Percentiles rank a stretch among this genome's conserved stretches.
These are phyloP conservation scores for Santalum album DNA, from an alignment of 164 flowering plant species.

Conservation along the genomic window DNA sequence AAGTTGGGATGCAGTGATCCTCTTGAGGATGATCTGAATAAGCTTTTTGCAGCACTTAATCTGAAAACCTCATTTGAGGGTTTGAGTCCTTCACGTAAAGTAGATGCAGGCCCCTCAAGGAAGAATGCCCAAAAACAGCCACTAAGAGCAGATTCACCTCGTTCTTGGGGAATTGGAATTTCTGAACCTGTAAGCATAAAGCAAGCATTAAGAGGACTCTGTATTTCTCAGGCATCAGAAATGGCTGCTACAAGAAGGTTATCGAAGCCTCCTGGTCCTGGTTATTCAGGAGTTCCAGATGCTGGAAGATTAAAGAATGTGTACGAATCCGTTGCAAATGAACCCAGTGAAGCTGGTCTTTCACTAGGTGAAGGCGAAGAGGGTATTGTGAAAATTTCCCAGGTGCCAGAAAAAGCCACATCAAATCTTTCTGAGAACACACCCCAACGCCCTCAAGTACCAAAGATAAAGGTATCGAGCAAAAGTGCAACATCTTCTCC, in stretches of 20 bases:
- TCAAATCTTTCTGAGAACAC: conserved; percentile 11
- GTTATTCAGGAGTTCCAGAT: conserved; percentile 31
- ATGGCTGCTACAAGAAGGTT: conserved; percentile 60
- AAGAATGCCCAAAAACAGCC: conserved; percentile 43
- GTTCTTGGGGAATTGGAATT: conserved; percentile 39
- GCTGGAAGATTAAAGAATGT: conserved; percentile 37
- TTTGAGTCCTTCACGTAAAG: conserved; percentile 15
- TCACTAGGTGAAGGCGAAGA: conserved; percentile 17
- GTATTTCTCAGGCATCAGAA: conserved; percentile 70
- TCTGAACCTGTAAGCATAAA: conserved; percentile 48
- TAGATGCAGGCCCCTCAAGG: conserved; percentile 14
- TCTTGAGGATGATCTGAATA: conserved; percentile 52
- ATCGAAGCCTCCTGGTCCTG: conserved; percentile 25
- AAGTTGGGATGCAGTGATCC: conserved; percentile 19
- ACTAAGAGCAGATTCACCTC: conserved; percentile 24
- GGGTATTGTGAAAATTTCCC: conserved; percentile 19
- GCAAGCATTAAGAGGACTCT: conserved; percentile 57
- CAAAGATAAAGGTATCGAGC: conserved; percentile 17
- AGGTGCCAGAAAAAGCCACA: conserved; percentile 28
- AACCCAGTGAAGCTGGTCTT: conserved; percentile 23
- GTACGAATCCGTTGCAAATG: conserved; percentile 30
- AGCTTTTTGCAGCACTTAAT: conserved; percentile 43
- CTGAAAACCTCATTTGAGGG: conserved; percentile 30
- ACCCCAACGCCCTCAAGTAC: conserved; percentile 9
- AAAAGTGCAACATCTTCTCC: conserved; percentile 12